Evolutionary conservation across 371 early-diverging fungal species (phyloP), one percentile per base, ranked within the genome.

Genomic region (Catenaria anguillulae): DNA sequence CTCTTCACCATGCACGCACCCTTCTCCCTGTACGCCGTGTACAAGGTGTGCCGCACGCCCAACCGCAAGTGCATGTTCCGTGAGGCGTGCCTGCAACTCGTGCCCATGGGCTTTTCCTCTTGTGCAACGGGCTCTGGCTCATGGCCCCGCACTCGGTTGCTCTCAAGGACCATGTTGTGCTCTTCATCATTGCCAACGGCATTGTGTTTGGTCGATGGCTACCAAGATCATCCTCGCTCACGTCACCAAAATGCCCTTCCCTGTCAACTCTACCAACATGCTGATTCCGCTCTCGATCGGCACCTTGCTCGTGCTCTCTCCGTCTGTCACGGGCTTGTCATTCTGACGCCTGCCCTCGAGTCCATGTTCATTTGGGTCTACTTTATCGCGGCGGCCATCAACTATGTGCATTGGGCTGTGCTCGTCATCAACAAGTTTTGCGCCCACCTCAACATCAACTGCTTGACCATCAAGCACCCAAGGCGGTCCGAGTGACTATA

Each of bases 171-270:
- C 85, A 89, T 62, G 72, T 82, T 56, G 77, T 88, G n/a, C 73
- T 88, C 31, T 89, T 83, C 64, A 73, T 82, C 31, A 62, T 85
- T 29, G 82, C 88, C 4, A 77, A 78, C 23, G 89, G 90, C 35
- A 76, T 89, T 63, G 87, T 83, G 2, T 90, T 92, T 80, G 92
- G 91, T 33, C 80, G 90, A 88, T 91, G 68, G 87, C 88, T 45
- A 86, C 90, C 66, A 86, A 88, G 67, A 89, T 93, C 63, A 90
- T 92, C 59, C 68, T 90, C 65, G 87, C 89, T 17, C 91, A 92
- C 63, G 77, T 92, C 34, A 88, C 88, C 34, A 86, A 87, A 70
- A 77, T 76, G 63, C 73, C 74, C 24, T 92, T 84, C 70, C 93
- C 91, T 37, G 75, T 75, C 62, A 88, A 80, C 69, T 61, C 61